Base-by-base conservation (phyloP, 2,329 filamentous ascomycete genomes). In the Cephalotrichum gorgonifer region DNA sequence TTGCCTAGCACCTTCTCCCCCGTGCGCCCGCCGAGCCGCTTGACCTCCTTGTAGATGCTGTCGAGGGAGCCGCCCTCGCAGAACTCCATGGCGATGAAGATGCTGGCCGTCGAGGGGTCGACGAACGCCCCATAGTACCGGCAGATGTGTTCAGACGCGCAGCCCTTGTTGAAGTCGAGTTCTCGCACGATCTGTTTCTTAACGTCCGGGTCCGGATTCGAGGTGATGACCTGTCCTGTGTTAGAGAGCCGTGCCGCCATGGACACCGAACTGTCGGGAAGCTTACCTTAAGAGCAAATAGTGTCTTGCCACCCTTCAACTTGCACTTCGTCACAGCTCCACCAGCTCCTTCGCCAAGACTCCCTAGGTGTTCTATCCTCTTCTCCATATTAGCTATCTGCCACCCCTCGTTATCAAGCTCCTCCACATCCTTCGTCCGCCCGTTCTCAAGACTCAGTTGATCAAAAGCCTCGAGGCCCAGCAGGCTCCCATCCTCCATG, bases 71-170 rank as follows among this genome's bases (percentile, higher is more conserved):
- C 93, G 51, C 93, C 93, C 67, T 97, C 93, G 63, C 93, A 98
- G 60, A 95, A 97, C 64, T 98, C 93, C 93, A 98, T 98, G 50
- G 89, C 90, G 61, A 98, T 98, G 44, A 88, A 95, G 56, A 98
- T 97, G 44, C 91, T 97, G 46, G 90, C 88, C 9, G 88, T 94
- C n/a, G 88, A 85, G 51, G 93, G 86, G 62, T 98, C 91, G 63
- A 94, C 88, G 64, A 97, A 98, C 38, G 91, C 91, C 54, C 93
- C 93, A 60, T 96, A 98, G 69, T 98, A 98, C 54, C 86, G 83
- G 69, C 93, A 98, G 60, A 98, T 98, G 64, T 97, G 89, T 52
- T 93, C 85, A 4, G 89, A 96, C 6, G 88, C 89, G 64, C 93
- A 97, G 56, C 90, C 88, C 68, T 96, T 96, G 75, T 98, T 98